phyloP scores from a whole-genome alignment of 2,329 filamentous ascomycete genomes.

The Aspergillus pseudotamarii region DNA sequence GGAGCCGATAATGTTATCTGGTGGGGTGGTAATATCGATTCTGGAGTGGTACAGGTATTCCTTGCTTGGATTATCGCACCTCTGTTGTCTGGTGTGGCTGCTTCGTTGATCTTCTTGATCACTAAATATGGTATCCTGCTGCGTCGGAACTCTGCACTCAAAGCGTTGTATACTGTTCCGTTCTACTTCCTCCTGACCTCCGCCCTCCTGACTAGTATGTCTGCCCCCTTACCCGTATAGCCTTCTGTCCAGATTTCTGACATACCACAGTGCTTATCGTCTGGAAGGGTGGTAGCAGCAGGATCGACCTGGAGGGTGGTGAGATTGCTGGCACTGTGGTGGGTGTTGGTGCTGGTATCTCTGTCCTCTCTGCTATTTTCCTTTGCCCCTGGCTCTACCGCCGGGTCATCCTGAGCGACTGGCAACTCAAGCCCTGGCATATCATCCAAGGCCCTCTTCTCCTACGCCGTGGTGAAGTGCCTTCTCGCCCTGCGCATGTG shows the following conservation, averaged over 20 bases:
- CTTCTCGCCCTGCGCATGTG: constrained; percentile 10
- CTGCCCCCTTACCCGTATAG: not conserved
- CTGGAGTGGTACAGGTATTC: constrained; percentile 23
- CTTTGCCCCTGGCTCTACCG: constrained; percentile 22
- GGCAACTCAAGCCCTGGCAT: constrained; percentile 17
- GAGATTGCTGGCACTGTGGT: constrained; percentile 16
- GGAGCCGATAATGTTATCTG: constrained; percentile 16
- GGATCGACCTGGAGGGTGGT: constrained; percentile 13
- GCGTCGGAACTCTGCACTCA: constrained; percentile 12
- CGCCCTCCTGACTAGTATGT: constrained; percentile 18
- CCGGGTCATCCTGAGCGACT: constrained; percentile 16
- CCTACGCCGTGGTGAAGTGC: constrained; percentile 18
- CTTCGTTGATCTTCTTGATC: constrained; percentile 19
- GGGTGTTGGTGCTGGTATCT: constrained; percentile 17
- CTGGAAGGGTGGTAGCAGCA: constrained; percentile 22
- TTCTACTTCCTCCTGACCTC: constrained; percentile 21
- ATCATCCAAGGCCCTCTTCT: constrained; percentile 19
- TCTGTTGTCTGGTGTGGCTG: constrained; percentile 14
- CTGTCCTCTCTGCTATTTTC: constrained; percentile 9
- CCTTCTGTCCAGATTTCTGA: too few species aligned
- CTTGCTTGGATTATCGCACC: constrained; percentile 24
- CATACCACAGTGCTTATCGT: constrained; percentile 20
- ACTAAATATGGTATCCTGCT: constrained; percentile 20
- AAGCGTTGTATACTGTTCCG: constrained; percentile 16
- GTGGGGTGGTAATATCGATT: constrained; percentile 26